phyloP scores from a whole-genome alignment of 2,329 filamentous ascomycete genomes.

The Ophiocordyceps camponoti-leonardi region DNA sequence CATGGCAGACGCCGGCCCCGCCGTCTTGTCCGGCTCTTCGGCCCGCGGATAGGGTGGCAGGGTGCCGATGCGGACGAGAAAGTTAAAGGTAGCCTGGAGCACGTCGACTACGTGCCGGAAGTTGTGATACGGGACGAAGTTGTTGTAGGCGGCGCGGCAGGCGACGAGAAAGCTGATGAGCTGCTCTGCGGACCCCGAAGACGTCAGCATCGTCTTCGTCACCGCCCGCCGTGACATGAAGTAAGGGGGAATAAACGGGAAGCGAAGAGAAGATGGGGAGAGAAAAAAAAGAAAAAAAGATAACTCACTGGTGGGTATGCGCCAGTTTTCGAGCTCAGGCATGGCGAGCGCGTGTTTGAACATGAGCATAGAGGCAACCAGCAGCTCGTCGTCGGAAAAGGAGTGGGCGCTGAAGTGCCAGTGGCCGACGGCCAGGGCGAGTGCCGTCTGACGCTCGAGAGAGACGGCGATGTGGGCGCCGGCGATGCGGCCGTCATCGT shows the following conservation, averaged over 20 bases:
- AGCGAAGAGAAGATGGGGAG: too few species aligned
- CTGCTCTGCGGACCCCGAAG: constrained; percentile 37
- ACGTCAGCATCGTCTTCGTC: not conserved
- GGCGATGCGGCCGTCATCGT: constrained; percentile 43
- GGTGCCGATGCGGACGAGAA: constrained; percentile 64
- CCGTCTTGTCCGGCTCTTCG: constrained; percentile 10
- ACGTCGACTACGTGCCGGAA: constrained; percentile 96
- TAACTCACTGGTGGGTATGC: constrained; percentile 59
- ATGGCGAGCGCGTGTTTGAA: constrained; percentile 73
- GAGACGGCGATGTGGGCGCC: constrained; percentile 52
- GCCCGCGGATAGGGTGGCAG: constrained; percentile 47
- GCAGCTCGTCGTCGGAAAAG: constrained; percentile 76
- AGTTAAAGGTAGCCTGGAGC: constrained; percentile 81
- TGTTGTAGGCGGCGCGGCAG: constrained; percentile 87
- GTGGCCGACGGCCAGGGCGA: constrained; percentile 52
- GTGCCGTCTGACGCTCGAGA: constrained; percentile 42
- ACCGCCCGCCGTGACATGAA: too few species aligned
- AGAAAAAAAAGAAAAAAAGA: too few species aligned
- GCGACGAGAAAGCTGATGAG: constrained; percentile 74
- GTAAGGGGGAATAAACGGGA: not conserved
- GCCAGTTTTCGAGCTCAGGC: constrained; percentile 67
- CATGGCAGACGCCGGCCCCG: constrained; percentile 41
- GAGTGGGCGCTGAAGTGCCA: constrained; percentile 88
- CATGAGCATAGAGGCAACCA: constrained; percentile 74
- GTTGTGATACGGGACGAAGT: constrained; percentile 93